Evolutionary conservation across 148 eudicot species (phyloP).

Genomic region (Camellia lanceoleosa): DNA sequence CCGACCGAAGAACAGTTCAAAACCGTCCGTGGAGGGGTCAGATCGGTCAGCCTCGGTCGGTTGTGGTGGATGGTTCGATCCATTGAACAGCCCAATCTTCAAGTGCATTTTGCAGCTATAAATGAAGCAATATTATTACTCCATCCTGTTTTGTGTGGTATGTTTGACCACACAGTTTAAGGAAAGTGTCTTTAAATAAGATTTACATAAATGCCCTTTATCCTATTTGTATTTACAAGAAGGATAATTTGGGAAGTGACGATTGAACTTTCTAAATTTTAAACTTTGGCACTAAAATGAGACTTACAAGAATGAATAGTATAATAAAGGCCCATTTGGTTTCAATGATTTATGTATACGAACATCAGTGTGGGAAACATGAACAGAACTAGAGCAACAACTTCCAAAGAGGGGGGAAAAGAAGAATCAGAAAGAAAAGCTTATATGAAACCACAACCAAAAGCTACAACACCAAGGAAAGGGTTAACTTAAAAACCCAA

Average conservation of each 20-base stretch:
- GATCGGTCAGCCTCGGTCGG: no score
- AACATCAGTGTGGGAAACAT: not conserved
- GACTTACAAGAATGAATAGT: not conserved
- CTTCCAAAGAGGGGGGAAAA: not conserved
- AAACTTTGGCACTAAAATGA: not conserved
- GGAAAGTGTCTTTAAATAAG: not conserved
- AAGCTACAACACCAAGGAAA: not conserved
- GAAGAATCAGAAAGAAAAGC: not conserved
- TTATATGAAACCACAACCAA: not conserved
- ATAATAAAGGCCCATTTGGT: not conserved
- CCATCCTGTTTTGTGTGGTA: not conserved
- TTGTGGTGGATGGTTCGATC: no score
- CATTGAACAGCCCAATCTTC: not conserved
- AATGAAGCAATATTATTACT: not conserved
- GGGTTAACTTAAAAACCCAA: not conserved
- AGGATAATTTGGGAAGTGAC: not conserved
- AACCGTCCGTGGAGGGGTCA: no score
- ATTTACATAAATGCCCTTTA: not conserved
- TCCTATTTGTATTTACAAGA: not conserved
- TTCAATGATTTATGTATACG: not conserved
- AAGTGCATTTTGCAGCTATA: not conserved
- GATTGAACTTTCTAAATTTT: not conserved
- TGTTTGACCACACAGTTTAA: not conserved
- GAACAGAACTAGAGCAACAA: conserved; percentile 10
- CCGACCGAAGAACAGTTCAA: no score